A percentile compares a stretch with the other conserved stretches of the same genome.
Conservation (phyloP, 345 rosid species). For the Euphorbia lathyris region DNA sequence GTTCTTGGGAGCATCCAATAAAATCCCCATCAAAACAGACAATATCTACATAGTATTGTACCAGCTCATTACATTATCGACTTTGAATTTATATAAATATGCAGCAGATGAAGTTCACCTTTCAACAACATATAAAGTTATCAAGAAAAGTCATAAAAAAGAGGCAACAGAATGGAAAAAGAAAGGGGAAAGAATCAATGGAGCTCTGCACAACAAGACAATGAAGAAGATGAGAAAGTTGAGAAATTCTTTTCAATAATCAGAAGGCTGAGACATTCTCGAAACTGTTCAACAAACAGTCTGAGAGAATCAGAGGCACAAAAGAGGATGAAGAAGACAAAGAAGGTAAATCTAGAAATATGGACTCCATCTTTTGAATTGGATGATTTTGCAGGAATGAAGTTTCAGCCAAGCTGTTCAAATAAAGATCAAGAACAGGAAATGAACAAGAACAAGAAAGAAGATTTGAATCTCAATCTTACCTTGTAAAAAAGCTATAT, state of each 20-base stretch:
- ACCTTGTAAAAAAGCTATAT: background rate
- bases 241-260: slow-evolving; percentile 18
- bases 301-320: slow-evolving; percentile 11
- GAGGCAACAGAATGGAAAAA: slow-evolving; percentile 6
- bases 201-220: background rate
- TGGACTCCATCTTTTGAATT: slow-evolving; percentile 13
- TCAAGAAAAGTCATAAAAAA: background rate
- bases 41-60: too few species aligned
- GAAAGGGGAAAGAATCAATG: background rate
- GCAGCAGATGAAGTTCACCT: background rate
- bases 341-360: background rate
- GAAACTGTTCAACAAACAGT: slow-evolving; percentile 10
- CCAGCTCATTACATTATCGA: too few species aligned
- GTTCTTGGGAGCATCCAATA: too few species aligned
- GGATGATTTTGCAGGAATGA: slow-evolving; percentile 2
- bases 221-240: slow-evolving; percentile 4
- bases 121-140: background rate
- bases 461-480: slow-evolving; percentile 9
- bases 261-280: slow-evolving; percentile 18
- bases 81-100: background rate
- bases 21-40: background rate
- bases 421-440: slow-evolving; percentile 7
- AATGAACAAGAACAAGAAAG: slow-evolving; percentile 11
- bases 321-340: slow-evolving; percentile 11
- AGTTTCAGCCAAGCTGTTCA: slow-evolving; percentile 9